phyloP scores from a whole-genome alignment of 768 basidiomycete species.

The Clavaria fumosa region DNA sequence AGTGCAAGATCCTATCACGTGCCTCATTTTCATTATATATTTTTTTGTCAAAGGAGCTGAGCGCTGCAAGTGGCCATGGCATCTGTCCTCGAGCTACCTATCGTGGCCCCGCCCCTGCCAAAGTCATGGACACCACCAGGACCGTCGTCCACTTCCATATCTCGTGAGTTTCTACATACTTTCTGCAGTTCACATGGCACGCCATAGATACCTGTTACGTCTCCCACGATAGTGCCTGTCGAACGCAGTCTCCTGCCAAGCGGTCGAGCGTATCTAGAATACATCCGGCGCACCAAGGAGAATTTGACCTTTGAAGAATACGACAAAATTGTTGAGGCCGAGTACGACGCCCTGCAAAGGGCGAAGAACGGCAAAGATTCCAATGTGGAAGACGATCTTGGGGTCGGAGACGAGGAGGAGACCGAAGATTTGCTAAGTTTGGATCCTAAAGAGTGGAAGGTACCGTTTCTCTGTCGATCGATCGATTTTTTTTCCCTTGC shows the following conservation, averaged over 20 bases:
- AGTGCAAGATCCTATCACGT: no score
- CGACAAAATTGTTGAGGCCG: conserved; percentile 45
- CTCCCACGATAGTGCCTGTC: neutral
- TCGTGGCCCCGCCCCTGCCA: neutral
- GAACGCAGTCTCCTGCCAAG: conserved; percentile 51
- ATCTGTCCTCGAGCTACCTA: neutral
- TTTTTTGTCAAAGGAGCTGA: no score
- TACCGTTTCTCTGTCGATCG: conserved; percentile 14
- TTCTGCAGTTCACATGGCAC: neutral
- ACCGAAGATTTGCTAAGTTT: conserved; percentile 44
- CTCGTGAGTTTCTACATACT: neutral
- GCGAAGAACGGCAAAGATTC: conserved; percentile 20
- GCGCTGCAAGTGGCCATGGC: no score
- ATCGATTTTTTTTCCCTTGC: neutral
- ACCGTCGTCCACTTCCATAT: neutral
- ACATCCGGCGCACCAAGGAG: conserved; percentile 62
- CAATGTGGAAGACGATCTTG: conserved; percentile 71
- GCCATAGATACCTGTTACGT: no score
- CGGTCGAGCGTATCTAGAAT: conserved; percentile 76
- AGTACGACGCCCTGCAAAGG: conserved; percentile 35
- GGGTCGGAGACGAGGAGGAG: conserved; percentile 87
- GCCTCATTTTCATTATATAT: no score
- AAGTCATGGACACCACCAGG: neutral
- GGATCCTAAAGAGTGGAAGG: conserved; percentile 99
- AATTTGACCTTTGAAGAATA: conserved; percentile 72